Percentiles rank a stretch among this genome's conserved stretches.
phyloP scores from a whole-genome alignment of 345 rosid species.

The Brassica incana region DNA sequence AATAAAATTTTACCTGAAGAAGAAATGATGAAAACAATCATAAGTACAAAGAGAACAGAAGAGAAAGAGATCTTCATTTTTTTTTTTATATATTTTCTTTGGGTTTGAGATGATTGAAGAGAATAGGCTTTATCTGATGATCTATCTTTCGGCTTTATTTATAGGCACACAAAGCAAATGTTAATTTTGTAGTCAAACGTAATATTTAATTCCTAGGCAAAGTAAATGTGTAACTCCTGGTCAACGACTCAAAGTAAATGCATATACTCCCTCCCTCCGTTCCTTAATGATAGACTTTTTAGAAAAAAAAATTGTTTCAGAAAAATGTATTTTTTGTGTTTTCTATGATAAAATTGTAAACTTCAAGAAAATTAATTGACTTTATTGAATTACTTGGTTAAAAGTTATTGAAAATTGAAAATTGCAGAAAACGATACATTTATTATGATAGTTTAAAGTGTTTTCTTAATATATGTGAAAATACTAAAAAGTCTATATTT shows the following conservation, averaged over 20 bases:
- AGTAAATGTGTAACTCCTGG: background rate
- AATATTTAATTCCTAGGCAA: background rate
- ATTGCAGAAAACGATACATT: too few relatives aligned
- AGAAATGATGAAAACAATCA: background rate
- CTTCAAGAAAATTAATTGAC: too few relatives aligned
- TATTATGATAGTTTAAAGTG: too few relatives aligned
- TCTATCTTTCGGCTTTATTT: background rate
- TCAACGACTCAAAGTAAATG: background rate
- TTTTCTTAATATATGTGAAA: too few relatives aligned
- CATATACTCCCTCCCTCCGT: too few relatives aligned
- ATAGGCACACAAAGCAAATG: background rate
- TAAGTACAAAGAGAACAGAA: background rate
- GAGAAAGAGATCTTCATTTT: background rate
- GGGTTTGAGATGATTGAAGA: background rate
- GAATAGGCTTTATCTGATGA: background rate
- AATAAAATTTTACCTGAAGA: background rate
- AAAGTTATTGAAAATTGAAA: too few relatives aligned
- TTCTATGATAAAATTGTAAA: too few relatives aligned
- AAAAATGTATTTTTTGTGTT: too few relatives aligned
- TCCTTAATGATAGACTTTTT: too few relatives aligned
- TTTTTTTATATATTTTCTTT: background rate
- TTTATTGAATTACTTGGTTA: too few relatives aligned
- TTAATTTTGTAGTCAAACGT: background rate
- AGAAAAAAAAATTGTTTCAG: too few relatives aligned
- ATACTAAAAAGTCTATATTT: too few relatives aligned